phyloP scores from a whole-genome alignment of 1,139 yeast genomes.

The Geotrichum bryndzae region DNA sequence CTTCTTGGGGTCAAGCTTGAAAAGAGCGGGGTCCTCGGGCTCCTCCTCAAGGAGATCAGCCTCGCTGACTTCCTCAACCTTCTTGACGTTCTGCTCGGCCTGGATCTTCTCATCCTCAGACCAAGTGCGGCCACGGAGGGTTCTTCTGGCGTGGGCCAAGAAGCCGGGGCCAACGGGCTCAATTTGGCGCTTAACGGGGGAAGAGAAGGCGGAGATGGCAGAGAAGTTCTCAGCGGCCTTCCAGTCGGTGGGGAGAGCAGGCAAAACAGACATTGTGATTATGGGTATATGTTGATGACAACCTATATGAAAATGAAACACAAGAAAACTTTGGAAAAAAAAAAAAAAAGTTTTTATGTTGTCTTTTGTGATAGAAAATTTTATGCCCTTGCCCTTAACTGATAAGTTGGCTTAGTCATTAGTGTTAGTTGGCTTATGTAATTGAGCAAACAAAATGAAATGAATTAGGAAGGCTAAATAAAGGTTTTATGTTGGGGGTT shows the following conservation, averaged over 20 bases:
- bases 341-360: not conserved
- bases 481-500: no score
- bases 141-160: conserved; percentile 94
- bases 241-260: conserved; percentile 30
- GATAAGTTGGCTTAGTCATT: no score
- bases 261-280: conserved; percentile 18
- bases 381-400: no score
- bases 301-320: not conserved
- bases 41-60: conserved; percentile 72
- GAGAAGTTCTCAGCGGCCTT: conserved; percentile 32
- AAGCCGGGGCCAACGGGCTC: conserved; percentile 97
- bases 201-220: conserved; percentile 40
- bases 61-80: conserved; percentile 61
- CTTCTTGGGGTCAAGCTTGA: conserved; percentile 90
- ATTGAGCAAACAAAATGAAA: no score
- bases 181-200: conserved; percentile 75
- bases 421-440: no score
- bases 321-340: not conserved
- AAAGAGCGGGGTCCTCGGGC: conserved; percentile 64
- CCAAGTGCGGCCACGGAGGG: conserved; percentile 96
- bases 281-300: not conserved
- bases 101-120: conserved; percentile 92
- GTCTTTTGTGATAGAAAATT: not conserved
- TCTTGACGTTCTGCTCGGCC: conserved; percentile 81
- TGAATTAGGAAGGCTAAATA: no score